phyloP scores from a whole-genome alignment of 805 yeast genomes.

The Candida nitratophila region DNA sequence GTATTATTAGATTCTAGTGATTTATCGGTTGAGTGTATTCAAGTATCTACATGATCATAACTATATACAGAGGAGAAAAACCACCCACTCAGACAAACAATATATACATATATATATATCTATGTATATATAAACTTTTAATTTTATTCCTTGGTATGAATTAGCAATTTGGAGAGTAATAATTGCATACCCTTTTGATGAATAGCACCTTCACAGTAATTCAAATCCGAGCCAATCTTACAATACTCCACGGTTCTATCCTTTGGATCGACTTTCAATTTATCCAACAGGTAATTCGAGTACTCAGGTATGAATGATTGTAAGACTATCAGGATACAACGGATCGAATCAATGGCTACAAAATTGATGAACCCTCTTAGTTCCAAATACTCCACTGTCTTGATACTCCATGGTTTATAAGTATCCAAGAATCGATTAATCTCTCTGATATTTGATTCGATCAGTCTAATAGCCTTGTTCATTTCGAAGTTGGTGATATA shows the following conservation, averaged over 20 bases:
- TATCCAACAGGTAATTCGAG: slow-evolving; percentile 48
- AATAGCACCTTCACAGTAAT: slow-evolving; percentile 49
- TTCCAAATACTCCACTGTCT: slow-evolving; percentile 9
- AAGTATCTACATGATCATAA: slow-evolving; percentile 11
- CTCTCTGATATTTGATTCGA: slow-evolving; percentile 53
- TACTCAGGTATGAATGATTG: slow-evolving; percentile 71
- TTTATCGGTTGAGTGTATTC: slow-evolving; percentile 46
- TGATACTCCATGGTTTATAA: slow-evolving; percentile 69
- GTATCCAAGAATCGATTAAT: slow-evolving; percentile 65
- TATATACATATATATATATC: too few relatives aligned
- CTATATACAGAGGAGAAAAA: slow-evolving; percentile 4
- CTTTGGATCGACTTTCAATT: slow-evolving; percentile 44
- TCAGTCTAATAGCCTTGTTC: slow-evolving; percentile 44
- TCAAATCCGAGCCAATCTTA: slow-evolving; percentile 46
- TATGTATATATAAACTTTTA: slow-evolving; percentile 1
- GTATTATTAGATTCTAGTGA: slow-evolving; percentile 55
- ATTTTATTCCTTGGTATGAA: slow-evolving; percentile 6
- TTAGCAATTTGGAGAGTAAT: too few relatives aligned
- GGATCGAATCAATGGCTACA: slow-evolving; percentile 17
- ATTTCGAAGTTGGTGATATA: slow-evolving; percentile 43
- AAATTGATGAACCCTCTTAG: neutral
- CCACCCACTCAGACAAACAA: too few relatives aligned
- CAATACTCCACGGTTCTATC: slow-evolving; percentile 40
- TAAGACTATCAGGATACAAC: slow-evolving; percentile 60
- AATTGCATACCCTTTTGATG: slow-evolving; percentile 21